Evolutionary conservation across 352 stramenopile genomes (phyloP), one percentile per base, ranked within the genome.

Genomic region (Plasmopara halstedii): DNA sequence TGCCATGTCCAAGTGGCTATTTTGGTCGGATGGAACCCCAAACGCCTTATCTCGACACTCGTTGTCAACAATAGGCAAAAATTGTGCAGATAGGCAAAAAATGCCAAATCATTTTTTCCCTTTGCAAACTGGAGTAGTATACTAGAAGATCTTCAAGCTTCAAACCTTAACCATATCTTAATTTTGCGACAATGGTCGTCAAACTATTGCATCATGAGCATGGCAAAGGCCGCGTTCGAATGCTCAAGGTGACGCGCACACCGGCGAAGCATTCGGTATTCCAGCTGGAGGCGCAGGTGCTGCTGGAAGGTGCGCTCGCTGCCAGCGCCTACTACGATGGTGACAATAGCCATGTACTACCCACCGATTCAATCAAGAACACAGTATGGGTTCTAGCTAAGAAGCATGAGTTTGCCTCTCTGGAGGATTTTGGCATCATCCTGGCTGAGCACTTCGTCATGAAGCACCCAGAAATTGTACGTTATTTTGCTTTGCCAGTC

Each of bases 291-390:
- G 83, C 83, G 33, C 64, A 94, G 56, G 72, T 94, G 39, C 61
- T 94, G 35, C 66, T 95, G 23, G 74, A 93, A 46, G 85, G 85
- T 22, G 52, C 54, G n/a, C 76, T 76, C 5, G 82, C 80, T 22
- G 72, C 86, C 48, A 64, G 58, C 41, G 78, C 78, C 20, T 95
- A 95, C 65, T 85, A 84, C 46, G 52, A 79, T 42, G 83, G 78
- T 47, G 82, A 95, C 67, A 95, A 95, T 53, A 64, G 70, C 34
- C 60, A 64, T 18, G 82, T 95, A 53, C 62, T 95, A 34, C 78
- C 83, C 33, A 95, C 85, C 5, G 85, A 95, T 61, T 94, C 85
- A 49, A 68, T 91, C 62, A 95, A 95, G 69, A 95, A 95, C 62
- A 93, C 83, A 27, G 77, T 95, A 21, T 94, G 92, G 59, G 76